Conservation (phyloP, 768 basidiomycete genomes). For the Pisolithus sp. region DNA sequence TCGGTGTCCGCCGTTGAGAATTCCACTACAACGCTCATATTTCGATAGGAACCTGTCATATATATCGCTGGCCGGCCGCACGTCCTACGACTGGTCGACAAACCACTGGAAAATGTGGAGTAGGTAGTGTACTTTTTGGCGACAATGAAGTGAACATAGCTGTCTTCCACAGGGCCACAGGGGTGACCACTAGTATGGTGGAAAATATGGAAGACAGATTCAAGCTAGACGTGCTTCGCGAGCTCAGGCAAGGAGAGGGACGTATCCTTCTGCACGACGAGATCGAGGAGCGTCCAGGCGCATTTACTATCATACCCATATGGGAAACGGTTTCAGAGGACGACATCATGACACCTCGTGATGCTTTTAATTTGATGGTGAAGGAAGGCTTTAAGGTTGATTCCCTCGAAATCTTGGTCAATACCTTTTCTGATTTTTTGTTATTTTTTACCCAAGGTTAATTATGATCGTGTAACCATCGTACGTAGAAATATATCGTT, state of each 20-base stretch:
- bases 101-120: slow-evolving; percentile 93
- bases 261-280: slow-evolving; percentile 92
- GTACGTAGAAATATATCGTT: slow-evolving; percentile 37
- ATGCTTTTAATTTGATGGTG: slow-evolving; percentile 69
- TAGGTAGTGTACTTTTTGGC: slow-evolving; percentile 32
- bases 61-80: slow-evolving; percentile 85
- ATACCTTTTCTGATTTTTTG: neutral
- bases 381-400: slow-evolving; percentile 66
- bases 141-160: neutral
- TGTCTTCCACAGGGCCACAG: slow-evolving; percentile 64
- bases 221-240: slow-evolving; percentile 81
- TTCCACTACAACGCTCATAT: neutral
- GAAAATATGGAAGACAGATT: slow-evolving; percentile 87
- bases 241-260: slow-evolving; percentile 63
- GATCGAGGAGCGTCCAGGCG: slow-evolving; percentile 86
- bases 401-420: neutral
- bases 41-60: slow-evolving; percentile 78
- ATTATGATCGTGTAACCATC: slow-evolving; percentile 86
- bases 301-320: slow-evolving; percentile 85
- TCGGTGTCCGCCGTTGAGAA: slow-evolving; percentile 20
- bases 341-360: slow-evolving; percentile 84
- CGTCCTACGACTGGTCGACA: slow-evolving; percentile 81
- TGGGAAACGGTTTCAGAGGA: slow-evolving; percentile 84
- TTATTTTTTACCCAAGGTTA: slow-evolving; percentile 43
- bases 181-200: slow-evolving; percentile 83